phyloP scores from a whole-genome alignment of 176 grass and related monocot species.

The Avena atlantica region DNA sequence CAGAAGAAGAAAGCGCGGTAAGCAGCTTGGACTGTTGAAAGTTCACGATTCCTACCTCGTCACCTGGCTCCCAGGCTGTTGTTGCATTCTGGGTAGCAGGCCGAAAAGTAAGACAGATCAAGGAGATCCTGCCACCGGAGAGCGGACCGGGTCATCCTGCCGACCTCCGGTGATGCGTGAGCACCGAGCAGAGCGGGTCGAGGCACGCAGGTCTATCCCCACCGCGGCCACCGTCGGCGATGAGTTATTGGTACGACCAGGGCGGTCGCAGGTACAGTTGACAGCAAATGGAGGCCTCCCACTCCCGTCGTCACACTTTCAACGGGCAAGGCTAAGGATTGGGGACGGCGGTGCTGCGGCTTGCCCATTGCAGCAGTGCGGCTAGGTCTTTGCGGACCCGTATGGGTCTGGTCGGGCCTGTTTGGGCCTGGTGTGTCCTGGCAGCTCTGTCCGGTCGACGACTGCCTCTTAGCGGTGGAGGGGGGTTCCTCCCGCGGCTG shows the following conservation, averaged over 20 bases:
- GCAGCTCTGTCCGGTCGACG: too few relatives aligned
- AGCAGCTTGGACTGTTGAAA: background rate
- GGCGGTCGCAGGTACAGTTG: too few relatives aligned
- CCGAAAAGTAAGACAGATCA: constrained; percentile 19
- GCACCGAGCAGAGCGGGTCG: background rate
- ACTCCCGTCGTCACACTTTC: too few relatives aligned
- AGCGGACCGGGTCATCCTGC: constrained; percentile 12
- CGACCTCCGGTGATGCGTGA: constrained; percentile 36
- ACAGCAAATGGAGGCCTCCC: too few relatives aligned
- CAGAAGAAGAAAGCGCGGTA: background rate
- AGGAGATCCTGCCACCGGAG: background rate
- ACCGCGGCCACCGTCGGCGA: background rate
- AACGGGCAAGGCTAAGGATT: too few relatives aligned
- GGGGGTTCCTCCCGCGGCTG: too few relatives aligned
- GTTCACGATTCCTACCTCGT: background rate
- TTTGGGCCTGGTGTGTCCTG: too few relatives aligned
- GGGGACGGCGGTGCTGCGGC: too few relatives aligned
- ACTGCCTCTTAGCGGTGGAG: too few relatives aligned
- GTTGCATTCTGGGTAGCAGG: background rate
- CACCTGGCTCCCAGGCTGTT: background rate
- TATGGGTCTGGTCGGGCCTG: too few relatives aligned
- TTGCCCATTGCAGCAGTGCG: too few relatives aligned
- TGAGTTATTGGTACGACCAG: background rate
- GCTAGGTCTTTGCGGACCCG: too few relatives aligned
- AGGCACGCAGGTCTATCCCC: background rate